A percentile compares a stretch with the other conserved stretches of the same genome.
Conservation (phyloP, 257 asterid species). For the Petrea volubilis region DNA sequence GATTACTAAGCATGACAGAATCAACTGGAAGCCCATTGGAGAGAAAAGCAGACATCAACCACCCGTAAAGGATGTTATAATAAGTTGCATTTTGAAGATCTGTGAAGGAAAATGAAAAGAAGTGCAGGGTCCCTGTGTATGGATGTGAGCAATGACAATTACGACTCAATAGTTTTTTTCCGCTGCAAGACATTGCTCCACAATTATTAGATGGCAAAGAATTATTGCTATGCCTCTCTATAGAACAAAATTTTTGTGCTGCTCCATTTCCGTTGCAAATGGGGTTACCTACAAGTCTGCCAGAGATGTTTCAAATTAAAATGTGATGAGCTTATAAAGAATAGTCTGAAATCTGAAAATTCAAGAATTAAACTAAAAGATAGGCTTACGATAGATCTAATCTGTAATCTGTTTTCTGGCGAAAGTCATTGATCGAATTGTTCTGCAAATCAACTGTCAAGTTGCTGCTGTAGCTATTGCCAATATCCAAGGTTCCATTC, state of each 20-base stretch:
- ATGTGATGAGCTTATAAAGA: background rate
- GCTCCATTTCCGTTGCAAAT: constrained; percentile 54
- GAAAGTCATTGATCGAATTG: constrained; percentile 53
- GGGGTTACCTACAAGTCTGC: constrained; percentile 73
- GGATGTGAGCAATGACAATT: constrained; percentile 71
- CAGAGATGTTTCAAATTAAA: background rate
- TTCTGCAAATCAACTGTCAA: constrained; percentile 68
- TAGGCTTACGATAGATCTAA: constrained; percentile 47
- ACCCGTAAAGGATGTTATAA: constrained; percentile 48
- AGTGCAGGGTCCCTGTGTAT: constrained; percentile 69
- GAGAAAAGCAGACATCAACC: constrained; percentile 46
- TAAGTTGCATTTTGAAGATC: constrained; percentile 59
- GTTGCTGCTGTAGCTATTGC: constrained; percentile 56
- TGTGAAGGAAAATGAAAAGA: constrained; percentile 74
- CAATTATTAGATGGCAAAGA: constrained; percentile 39
- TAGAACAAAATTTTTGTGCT: constrained; percentile 43
- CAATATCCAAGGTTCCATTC: constrained; percentile 64
- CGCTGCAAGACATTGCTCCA: constrained; percentile 44
- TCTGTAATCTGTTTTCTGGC: constrained; percentile 46
- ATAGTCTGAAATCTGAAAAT: background rate
- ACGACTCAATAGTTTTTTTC: constrained; percentile 57
- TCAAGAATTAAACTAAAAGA: constrained; percentile 3
- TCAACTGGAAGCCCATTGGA: constrained; percentile 68
- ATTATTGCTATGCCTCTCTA: constrained; percentile 23
- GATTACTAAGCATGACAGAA: constrained; percentile 49